phyloP scores from a whole-genome alignment of 129 eudicot species.

The Lactuca sativa region DNA sequence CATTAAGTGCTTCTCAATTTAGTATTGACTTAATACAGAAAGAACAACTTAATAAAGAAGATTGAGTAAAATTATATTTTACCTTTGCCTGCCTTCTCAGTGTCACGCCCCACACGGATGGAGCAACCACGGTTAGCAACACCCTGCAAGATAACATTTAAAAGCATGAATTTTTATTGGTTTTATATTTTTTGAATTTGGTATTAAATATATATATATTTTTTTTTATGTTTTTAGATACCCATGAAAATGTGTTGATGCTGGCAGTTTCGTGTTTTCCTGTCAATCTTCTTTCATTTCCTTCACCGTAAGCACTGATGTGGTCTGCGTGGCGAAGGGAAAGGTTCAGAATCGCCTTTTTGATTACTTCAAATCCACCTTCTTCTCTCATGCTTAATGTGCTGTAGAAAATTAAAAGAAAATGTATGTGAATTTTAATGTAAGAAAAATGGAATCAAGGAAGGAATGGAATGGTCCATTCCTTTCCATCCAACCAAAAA shows the following conservation, averaged over 20 bases:
- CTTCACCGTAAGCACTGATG: conserved; percentile 97
- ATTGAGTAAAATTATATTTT: neutral
- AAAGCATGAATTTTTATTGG: neutral
- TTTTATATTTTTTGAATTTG: neutral
- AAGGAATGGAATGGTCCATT: too few species aligned
- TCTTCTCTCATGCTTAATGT: conserved; percentile 92
- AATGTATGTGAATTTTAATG: neutral
- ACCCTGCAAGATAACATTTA: conserved; percentile 51
- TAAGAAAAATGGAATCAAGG: neutral
- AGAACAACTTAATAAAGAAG: too few species aligned
- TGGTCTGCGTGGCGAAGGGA: conserved; percentile 91
- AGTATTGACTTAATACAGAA: neutral
- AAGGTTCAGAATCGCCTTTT: conserved; percentile 89
- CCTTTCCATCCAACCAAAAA: too few species aligned
- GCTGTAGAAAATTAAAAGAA: conserved; percentile 38
- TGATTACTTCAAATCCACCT: conserved; percentile 87
- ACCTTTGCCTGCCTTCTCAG: conserved; percentile 97
- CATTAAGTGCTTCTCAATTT: too few species aligned
- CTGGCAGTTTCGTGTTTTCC: conserved; percentile 99
- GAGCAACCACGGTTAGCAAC: conserved; percentile 99
- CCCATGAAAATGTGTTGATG: conserved; percentile 88
- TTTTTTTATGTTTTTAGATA: conserved; percentile 21
- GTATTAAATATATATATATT: too few species aligned
- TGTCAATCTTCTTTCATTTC: conserved; percentile 92
- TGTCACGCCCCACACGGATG: conserved; percentile 98